Base-by-base conservation (phyloP, 768 basidiomycete species). In the Tylopilus sp. region DNA sequence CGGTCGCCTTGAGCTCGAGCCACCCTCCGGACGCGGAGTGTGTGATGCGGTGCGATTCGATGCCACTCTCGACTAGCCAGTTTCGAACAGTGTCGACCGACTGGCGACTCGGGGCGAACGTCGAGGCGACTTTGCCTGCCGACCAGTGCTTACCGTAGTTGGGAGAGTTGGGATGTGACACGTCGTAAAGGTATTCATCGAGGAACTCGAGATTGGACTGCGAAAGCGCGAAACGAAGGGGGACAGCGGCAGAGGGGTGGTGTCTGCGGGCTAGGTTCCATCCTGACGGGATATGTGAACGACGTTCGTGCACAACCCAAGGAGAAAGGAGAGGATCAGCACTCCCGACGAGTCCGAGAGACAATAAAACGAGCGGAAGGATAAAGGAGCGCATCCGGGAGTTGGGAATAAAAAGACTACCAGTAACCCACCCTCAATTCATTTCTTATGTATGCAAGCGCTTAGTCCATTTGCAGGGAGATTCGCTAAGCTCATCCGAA, bases 61-160 rank as follows among this genome's bases (percentile, higher is more conserved):
- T 56, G 2, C 78, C 78, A 3, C 59, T 62, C 13, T 68, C 63
- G 3, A 63, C 38, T 17, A 79, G 63, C 78, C 79, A 80, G 17
- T 52, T 54, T 29, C 61, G 66, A n/a, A 79, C 78, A 4, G 64
- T 54, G 3, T 66, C 62, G 13, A 77, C 58, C 0, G 76, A 71
- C 34, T 71, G 66, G 22, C 58, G 44, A 45, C 65, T 70, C 0
- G 78, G 79, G 0, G 76, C 71, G 46, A 80, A 80, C 43, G 61
- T 69, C n/a, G 73, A 64, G 21, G 71, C 73, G 45, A 80, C 63
- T 25, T 69, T 55, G 21, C 56, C 59, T 1, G 77, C 62, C 2
- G 73, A 65, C 75, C 77, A 78, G 50, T 80, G 79, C 29, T 74
- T 68, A 1, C 78, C 78, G 42, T 78, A 80, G 49, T 62, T 70